Base-by-base conservation (phyloP, 2,329 filamentous ascomycete genomes). In the Simplicillium aogashimaense region DNA sequence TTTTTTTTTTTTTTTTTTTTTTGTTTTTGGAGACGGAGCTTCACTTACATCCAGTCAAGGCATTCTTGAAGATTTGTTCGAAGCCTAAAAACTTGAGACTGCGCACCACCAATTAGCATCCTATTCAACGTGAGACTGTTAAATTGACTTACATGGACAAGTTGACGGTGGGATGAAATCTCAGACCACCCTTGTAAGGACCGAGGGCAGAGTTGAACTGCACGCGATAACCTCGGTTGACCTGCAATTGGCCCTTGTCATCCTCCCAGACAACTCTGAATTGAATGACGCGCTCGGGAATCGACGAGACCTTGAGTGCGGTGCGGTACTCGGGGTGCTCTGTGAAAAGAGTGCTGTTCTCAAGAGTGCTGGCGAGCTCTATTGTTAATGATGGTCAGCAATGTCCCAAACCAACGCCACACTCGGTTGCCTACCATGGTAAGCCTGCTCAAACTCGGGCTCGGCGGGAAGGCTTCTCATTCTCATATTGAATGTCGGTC, bases 1-100 rank as follows among this genome's bases (percentile, higher is more conserved):
- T n/a, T n/a, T n/a, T n/a, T n/a, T n/a, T n/a, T n/a, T n/a, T n/a
- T n/a, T n/a, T n/a, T n/a, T n/a, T n/a, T n/a, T n/a, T n/a, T n/a
- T n/a, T n/a, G n/a, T n/a, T 40, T 36, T 12, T 34, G 5, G 9
- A 32, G 3, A 17, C n/a, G 25, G 29, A 15, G n/a, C 5, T 17
- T 13, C 16, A 78, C 85, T 73, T 72, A 89, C 84, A 69, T 59
- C 92, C 92, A 46, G 92, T 97, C 53, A 97, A 72, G 52, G 92
- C 92, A 86, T 97, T 97, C 79, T 97, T 97, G 78, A 97, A 97
- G 70, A 90, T 94, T 72, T 97, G 92, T 80, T 98, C 92, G 58
- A 97, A 97, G 50, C 90, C 92, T 59, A 98, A 77, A 72, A 97
- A 97, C 74, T 98, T 98, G 56, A 98, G 78, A 57, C 66, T 67